These are phyloP conservation scores for Ceratocystis papillata DNA, from an alignment of 2,329 filamentous ascomycete species.

Conservation along the genomic window DNA sequence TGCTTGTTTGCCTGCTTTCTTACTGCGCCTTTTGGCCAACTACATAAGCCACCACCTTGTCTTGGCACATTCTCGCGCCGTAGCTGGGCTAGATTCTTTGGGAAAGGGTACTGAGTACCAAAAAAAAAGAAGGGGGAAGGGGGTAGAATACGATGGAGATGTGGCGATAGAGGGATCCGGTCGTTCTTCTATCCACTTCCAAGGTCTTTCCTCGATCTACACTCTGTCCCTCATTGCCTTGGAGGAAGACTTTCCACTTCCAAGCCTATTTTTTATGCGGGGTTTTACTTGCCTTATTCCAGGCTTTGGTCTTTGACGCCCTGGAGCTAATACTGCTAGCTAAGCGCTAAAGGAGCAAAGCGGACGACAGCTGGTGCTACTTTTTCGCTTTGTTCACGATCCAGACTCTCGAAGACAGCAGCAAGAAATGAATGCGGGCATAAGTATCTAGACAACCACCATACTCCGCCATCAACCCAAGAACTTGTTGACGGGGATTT, in stretches of 20 bases:
- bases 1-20: slow-evolving; percentile 1
- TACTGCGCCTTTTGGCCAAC: not conserved
- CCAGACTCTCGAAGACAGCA: not conserved
- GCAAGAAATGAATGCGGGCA: not conserved
- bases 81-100: not conserved
- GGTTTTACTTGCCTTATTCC: not conserved
- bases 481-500: not conserved
- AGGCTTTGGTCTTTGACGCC: not conserved
- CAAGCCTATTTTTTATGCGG: not conserved
- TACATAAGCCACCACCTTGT: not conserved
- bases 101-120: not conserved
- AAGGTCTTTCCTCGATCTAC: too few species aligned
- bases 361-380: not conserved
- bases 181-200: not conserved
- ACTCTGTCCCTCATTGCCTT: too few species aligned
- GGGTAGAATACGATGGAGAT: not conserved
- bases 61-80: not conserved
- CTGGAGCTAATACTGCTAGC: not conserved
- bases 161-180: not conserved
- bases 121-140: not conserved
- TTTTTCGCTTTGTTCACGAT: not conserved
- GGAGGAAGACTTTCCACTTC: not conserved
- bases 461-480: not conserved
- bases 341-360: not conserved
- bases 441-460: not conserved